Base-by-base conservation (phyloP, 805 yeast genomes). In the Barnettozyma salicaria region DNA sequence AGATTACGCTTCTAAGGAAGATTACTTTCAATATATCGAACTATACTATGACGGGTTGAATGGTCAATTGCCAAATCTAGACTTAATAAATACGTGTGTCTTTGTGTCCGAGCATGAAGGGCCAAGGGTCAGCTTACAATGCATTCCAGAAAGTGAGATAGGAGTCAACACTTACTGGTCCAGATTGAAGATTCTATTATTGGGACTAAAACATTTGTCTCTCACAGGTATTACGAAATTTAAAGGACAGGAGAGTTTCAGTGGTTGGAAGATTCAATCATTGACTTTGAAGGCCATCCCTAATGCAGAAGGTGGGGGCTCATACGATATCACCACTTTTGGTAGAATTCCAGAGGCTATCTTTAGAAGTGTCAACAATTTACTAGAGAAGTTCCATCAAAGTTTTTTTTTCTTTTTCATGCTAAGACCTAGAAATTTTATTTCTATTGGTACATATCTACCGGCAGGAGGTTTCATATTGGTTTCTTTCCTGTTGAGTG, bases 201-300 rank as follows among this genome's bases (percentile, higher is more conserved):
- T 68, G 25, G 92, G 96, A 0, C 72, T 92, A n/a, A 59, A 70
- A 39, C 72, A 73, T 32, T 74, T 85, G 52, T 75, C 89, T 4
- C 52, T 77, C 6, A 71, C 95, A 0, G 97, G 97, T 1, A 58
- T 84, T 19, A 66, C 63, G 34, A 65, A 63, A 5, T 67, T 72
- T 0, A 69, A 78, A 27, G 85, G 92, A n/a, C 78, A 88, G 49
- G 97, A 90, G 55, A 87, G 90, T 11, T 92, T 90, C 55, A 80
- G 92, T 36, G 97, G 97, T 5, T 92, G 96, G 95, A 81, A 94
- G 56, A 83, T 92, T 41, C 97, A 90, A 59, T 81, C 97, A 0
- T 58, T 92, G 16, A 85, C 96, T 0, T 54, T 92, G 23, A 72
- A 73, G 38, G 97, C 95, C 0, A 62, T 35, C 8, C 13, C 12